phyloP scores from a whole-genome alignment of 257 asterid species.

The Oldenlandia corymbosa region DNA sequence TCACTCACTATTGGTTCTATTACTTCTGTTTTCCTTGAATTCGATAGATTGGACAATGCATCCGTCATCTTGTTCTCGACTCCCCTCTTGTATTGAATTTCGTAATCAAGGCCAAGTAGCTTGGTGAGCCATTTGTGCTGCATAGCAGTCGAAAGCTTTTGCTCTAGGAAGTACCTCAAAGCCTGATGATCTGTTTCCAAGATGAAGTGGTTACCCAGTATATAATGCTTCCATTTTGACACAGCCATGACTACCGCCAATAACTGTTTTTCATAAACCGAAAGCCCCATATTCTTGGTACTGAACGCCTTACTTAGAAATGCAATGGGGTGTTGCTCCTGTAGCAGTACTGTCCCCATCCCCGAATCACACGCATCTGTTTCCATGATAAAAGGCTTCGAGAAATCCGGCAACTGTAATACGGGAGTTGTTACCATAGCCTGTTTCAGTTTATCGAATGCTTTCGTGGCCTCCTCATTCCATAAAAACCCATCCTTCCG shows the following conservation, averaged over 20 bases:
- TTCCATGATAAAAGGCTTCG: background rate
- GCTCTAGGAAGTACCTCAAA: no score
- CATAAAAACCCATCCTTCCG: background rate
- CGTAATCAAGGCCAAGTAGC: no score
- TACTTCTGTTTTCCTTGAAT: no score
- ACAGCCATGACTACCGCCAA: background rate
- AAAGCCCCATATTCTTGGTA: background rate
- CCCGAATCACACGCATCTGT: background rate
- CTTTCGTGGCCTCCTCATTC: background rate
- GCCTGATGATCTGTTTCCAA: no score
- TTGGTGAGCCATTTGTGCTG: no score
- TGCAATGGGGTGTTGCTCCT: background rate
- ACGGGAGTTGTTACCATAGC: background rate
- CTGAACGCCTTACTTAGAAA: background rate
- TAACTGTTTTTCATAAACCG: background rate
- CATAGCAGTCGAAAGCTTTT: no score
- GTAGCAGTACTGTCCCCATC: background rate
- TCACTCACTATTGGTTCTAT: no score
- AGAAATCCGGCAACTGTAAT: background rate
- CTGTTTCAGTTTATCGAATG: background rate
- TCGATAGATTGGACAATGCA: no score
- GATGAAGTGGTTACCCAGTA: background rate
- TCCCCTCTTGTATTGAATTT: no score
- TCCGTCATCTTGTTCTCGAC: no score
- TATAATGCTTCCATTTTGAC: background rate